Conservation (phyloP, 352 stramenopile genomes). For the Pelagophyceae sp. region DNA sequence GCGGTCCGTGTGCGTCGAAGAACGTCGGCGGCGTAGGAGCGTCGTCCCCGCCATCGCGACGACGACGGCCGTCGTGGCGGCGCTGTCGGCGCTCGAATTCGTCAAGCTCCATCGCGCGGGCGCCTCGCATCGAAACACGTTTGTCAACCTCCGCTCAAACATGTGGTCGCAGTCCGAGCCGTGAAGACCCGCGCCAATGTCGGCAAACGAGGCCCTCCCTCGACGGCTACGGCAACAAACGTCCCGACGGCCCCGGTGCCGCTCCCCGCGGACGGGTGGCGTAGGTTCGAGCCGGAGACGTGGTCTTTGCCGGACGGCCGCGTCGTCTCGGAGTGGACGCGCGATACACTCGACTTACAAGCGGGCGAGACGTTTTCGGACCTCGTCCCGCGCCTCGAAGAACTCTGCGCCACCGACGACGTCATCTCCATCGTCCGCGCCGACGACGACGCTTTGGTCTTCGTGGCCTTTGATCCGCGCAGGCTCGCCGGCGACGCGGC, state of each 20-base stretch:
- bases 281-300: not conserved
- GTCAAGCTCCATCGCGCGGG: not conserved
- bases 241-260: too few species aligned
- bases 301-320: not conserved
- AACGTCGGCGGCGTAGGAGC: too few species aligned
- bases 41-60: conserved; percentile 5
- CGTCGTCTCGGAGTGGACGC: not conserved
- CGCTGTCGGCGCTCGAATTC: not conserved
- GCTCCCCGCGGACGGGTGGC: too few species aligned
- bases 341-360: not conserved
- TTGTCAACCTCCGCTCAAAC: conserved; percentile 3
- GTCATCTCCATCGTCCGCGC: not conserved
- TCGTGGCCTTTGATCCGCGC: not conserved
- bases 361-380: not conserved
- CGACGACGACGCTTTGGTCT: not conserved
- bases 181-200: too few species aligned
- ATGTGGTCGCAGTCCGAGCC: not conserved
- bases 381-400: not conserved
- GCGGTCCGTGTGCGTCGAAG: too few species aligned
- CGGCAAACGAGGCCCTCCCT: too few species aligned
- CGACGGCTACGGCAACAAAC: too few species aligned
- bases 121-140: not conserved
- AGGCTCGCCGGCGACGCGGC: not conserved
- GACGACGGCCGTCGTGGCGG: not conserved
- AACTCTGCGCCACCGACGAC: not conserved